Conservation (phyloP, 306 rosid species). For the Vachellia pachyceras region DNA sequence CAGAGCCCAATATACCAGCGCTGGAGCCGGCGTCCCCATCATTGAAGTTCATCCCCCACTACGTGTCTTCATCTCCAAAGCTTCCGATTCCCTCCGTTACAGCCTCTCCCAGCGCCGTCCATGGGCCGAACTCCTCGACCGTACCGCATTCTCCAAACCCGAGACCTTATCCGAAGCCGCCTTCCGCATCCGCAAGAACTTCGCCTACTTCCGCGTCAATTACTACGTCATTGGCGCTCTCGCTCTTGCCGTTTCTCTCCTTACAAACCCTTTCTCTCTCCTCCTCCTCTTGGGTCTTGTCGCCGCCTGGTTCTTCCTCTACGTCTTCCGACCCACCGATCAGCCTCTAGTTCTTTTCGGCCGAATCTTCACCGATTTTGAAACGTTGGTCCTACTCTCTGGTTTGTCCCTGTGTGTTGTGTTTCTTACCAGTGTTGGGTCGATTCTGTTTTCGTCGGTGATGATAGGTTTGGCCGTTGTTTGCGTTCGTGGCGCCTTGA, state of each 20-base stretch:
- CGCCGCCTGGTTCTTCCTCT: conserved; percentile 88
- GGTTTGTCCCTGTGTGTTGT: conserved; percentile 62
- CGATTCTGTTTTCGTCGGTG: conserved; percentile 72
- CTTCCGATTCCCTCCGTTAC: conserved; percentile 65
- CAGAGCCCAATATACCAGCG: conserved; percentile 41
- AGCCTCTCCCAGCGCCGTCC: conserved; percentile 90
- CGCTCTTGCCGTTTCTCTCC: conserved; percentile 68
- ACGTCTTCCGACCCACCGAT: conserved; percentile 92
- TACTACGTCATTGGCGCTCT: conserved; percentile 59
- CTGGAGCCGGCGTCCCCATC: conserved; percentile 22
- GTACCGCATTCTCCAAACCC: conserved; percentile 77
- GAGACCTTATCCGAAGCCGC: conserved; percentile 82
- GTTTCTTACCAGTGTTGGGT: conserved; percentile 90
- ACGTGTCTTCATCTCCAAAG: conserved; percentile 61
- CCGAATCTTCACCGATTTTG: conserved; percentile 75
- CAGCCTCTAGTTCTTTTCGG: conserved; percentile 87
- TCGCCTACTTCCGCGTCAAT: conserved; percentile 84
- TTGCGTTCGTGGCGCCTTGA: conserved; percentile 76
- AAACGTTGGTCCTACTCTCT: conserved; percentile 61
- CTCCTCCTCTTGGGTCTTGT: conserved; percentile 67
- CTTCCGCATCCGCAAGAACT: conserved; percentile 84
- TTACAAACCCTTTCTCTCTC: conserved; percentile 75
- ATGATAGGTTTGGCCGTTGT: conserved; percentile 66
- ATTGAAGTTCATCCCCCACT: conserved; percentile 56
- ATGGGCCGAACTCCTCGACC: conserved; percentile 77